Evolutionary conservation across 768 basidiomycete species (phyloP), one percentile per base, ranked within the genome.

Genomic region (Amanita rimosa): DNA sequence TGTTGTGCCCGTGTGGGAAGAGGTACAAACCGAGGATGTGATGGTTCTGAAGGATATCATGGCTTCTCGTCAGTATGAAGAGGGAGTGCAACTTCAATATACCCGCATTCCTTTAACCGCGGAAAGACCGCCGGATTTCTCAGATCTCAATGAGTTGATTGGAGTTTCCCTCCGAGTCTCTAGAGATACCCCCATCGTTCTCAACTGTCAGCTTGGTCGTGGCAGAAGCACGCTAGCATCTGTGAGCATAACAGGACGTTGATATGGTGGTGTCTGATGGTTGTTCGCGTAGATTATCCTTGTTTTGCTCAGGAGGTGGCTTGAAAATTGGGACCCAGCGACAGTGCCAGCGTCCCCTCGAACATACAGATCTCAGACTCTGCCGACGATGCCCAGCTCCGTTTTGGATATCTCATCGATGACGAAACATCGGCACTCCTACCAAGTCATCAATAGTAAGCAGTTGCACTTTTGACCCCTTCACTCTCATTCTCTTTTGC

Each of bases 1-100:
- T 4, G 86, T 99, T 6, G 77, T 93, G 4, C 94, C 96, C 0
- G 72, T 96, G 1, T 99, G 95, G 95, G 95, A 98, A 62, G 87
- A 91, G 54, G 90, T 88, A 3, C 74, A 74, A 35, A 63, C 72
- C 29, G 67, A 73, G 7, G 73, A 89, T 54, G 83, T 98, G 11
- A 76, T 79, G 26, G 87, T 90, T 1, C 71, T 96, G 36, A 86
- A 87, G 59, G 90, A 96, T 44, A 78, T 94, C 52, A 97, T 98
- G 93, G 75, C 70, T 11, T 66, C 75, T 3, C 73, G 76, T 39
- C 64, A 60, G 22, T 58, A 66, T 17, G 59, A 62, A 0, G 65
- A 70, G 17, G 75, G 73, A n/a, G 65, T 84, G 24, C 77, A 83
- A 46, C 71, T 97, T 22, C 71, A 77, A 50, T 96, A 94, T 63